A percentile compares a stretch with the other conserved stretches of the same genome.
These are phyloP conservation scores for Terana coerulea DNA, from an alignment of 768 basidiomycete genomes.

Conservation along the genomic window DNA sequence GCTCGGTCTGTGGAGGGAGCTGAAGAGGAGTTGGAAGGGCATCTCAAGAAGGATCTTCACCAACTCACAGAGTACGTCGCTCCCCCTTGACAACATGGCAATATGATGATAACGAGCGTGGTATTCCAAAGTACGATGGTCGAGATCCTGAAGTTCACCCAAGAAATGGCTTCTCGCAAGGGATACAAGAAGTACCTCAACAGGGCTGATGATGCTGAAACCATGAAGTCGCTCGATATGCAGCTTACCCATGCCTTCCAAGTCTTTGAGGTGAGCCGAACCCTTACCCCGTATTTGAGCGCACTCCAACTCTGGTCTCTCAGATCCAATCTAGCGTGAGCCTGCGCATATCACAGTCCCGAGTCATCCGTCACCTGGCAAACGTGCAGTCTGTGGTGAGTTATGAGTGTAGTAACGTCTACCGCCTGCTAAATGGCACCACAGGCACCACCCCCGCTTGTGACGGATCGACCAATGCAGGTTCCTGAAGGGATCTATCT, in stretches of 20 bases:
- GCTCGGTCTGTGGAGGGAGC: not conserved
- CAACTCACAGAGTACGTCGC: not conserved
- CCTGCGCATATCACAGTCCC: not conserved
- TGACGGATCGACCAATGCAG: not conserved
- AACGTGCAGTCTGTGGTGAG: too few relatives aligned
- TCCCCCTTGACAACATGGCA: not conserved
- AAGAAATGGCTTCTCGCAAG: not conserved
- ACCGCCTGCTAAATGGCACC: too few relatives aligned
- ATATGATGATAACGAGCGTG: too few relatives aligned
- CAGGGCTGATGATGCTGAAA: not conserved
- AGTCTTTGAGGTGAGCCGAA: constrained; percentile 2
- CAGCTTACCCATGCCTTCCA: constrained; percentile 1
- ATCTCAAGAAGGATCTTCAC: not conserved
- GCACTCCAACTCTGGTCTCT: too few relatives aligned
- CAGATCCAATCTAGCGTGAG: constrained; percentile 2
- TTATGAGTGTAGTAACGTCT: not conserved
- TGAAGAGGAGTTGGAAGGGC: not conserved
- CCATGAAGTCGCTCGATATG: not conserved
- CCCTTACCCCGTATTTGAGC: too few relatives aligned
- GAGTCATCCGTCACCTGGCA: not conserved
- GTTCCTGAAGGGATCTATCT: not conserved
- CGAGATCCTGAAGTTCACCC: not conserved
- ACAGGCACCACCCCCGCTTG: not conserved
- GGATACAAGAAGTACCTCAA: not conserved
- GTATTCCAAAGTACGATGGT: not conserved